phyloP scores from a whole-genome alignment of 305 asterid genomes.

The Fraxinus albicans region DNA sequence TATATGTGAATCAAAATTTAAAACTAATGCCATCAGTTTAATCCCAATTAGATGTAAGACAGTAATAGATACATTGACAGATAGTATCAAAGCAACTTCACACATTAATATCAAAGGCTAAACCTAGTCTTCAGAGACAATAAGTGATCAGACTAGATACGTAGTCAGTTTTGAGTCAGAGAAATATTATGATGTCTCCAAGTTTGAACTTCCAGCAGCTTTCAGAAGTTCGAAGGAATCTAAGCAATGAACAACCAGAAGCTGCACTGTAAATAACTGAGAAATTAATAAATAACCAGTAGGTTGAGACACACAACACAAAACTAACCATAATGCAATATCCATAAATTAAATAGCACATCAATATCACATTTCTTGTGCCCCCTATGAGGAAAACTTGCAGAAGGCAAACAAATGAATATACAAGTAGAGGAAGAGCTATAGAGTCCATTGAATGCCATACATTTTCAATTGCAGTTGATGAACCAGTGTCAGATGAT shows the following conservation, averaged over 20 bases:
- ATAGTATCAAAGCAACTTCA: conserved; percentile 4
- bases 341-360: conserved; percentile 21
- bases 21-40: background rate
- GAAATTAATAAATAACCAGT: conserved; percentile 1
- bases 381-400: conserved; percentile 7
- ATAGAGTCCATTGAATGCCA: conserved; percentile 27
- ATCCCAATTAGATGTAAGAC: conserved; percentile 13
- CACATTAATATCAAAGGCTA: conserved; percentile 12
- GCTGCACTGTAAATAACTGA: conserved; percentile 12
- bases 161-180: conserved; percentile 11
- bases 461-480: conserved; percentile 53
- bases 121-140: conserved; percentile 20
- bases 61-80: conserved; percentile 19
- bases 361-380: background rate
- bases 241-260: conserved; percentile 3
- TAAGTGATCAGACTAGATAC: background rate
- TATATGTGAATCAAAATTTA: conserved; percentile 1
- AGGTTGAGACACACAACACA: conserved; percentile 20
- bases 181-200: background rate
- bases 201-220: conserved; percentile 7
- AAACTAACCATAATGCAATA: conserved; percentile 14
- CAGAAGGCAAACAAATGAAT: conserved; percentile 22
- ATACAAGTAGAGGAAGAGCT: conserved; percentile 12
- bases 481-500: conserved; percentile 45
- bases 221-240: background rate